Percentiles rank a stretch among this genome's conserved stretches.
phyloP scores from a whole-genome alignment of 2,329 filamentous ascomycete species.

The Stagonosporopsis cucurbitacearum region DNA sequence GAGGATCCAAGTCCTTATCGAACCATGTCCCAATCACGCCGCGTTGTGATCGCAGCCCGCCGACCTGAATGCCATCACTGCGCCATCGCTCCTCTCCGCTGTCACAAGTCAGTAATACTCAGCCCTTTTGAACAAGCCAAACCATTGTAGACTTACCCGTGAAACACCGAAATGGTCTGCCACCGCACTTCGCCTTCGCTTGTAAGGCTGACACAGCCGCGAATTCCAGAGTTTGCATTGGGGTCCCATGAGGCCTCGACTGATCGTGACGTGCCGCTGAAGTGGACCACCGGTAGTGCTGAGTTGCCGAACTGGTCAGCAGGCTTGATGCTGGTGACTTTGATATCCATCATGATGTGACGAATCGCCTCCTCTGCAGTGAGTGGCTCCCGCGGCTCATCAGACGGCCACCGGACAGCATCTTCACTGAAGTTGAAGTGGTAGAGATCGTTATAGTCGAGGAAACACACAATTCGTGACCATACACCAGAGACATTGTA shows the following conservation, averaged over 20 bases:
- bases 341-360: slow-evolving; percentile 72
- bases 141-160: slow-evolving; percentile 47
- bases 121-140: background rate
- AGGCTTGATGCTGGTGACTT: slow-evolving; percentile 65
- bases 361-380: slow-evolving; percentile 71
- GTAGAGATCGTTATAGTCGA: slow-evolving; percentile 66
- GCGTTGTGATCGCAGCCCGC: slow-evolving; percentile 68
- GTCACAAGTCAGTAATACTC: slow-evolving; percentile 39
- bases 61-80: slow-evolving; percentile 78
- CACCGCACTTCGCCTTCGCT: slow-evolving; percentile 75
- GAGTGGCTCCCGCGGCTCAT: slow-evolving; percentile 59
- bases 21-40: slow-evolving; percentile 81
- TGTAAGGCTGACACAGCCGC: slow-evolving; percentile 70
- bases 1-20: slow-evolving; percentile 71
- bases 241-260: slow-evolving; percentile 71
- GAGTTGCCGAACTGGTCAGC: slow-evolving; percentile 65
- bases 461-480: slow-evolving; percentile 63
- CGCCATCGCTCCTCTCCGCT: slow-evolving; percentile 73
- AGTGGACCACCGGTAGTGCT: slow-evolving; percentile 70
- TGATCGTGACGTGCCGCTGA: slow-evolving; percentile 66
- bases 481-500: slow-evolving; percentile 75
- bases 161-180: slow-evolving; percentile 71
- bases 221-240: slow-evolving; percentile 70
- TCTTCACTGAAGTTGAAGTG: slow-evolving; percentile 70
- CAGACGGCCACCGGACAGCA: slow-evolving; percentile 45